Conservation (phyloP, 163 green algal species). For the Coccomyxa subellipsoidea region DNA sequence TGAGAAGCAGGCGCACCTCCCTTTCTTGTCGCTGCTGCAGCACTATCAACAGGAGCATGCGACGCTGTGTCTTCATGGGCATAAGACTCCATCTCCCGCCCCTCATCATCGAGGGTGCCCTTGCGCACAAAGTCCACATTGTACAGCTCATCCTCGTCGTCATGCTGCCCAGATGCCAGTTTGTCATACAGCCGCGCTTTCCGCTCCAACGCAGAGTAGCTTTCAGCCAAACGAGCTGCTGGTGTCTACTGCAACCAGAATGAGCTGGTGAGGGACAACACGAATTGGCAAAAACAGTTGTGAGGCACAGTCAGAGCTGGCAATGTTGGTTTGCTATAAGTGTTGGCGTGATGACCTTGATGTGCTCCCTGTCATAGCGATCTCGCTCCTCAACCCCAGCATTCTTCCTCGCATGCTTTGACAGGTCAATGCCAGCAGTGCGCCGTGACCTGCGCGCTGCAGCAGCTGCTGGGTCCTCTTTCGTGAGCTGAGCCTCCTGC, state of each 20-base stretch:
- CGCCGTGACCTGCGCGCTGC: background rate
- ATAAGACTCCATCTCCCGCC: background rate
- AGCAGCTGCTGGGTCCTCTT: background rate
- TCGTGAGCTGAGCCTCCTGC: background rate
- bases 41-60: background rate
- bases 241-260: conserved; percentile 17
- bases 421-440: background rate
- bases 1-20: background rate
- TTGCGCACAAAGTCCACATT: conserved; percentile 32
- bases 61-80: background rate
- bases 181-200: conserved; percentile 28
- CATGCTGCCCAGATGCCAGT: conserved; percentile 1
- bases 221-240: conserved; percentile 4
- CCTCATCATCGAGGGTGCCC: background rate
- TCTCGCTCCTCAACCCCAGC: conserved; percentile 17
- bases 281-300: background rate
- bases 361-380: conserved; percentile 4
- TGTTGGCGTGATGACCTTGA: too few species aligned
- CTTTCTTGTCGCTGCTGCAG: background rate
- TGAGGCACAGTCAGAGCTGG: too few species aligned
- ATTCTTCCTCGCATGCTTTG: background rate
- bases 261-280: background rate
- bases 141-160: conserved; percentile 25
- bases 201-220: conserved; percentile 18
- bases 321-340: too few species aligned